These are phyloP conservation scores for Calonectria multiphialidica DNA, from an alignment of 2,329 filamentous ascomycete species.

Conservation along the genomic window DNA sequence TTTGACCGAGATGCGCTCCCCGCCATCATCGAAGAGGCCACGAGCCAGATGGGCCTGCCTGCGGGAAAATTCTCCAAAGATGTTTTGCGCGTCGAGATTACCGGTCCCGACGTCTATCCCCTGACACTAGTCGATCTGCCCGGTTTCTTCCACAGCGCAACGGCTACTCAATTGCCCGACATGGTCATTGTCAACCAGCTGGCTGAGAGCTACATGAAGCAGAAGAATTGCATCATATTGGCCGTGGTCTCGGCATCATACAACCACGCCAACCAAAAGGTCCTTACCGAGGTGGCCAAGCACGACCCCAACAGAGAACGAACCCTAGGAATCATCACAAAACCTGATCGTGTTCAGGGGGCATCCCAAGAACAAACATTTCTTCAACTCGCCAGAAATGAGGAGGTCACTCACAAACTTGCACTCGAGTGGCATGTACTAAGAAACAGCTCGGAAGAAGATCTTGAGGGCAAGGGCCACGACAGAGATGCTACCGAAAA, in stretches of 20 bases:
- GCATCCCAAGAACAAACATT: slow-evolving; percentile 50
- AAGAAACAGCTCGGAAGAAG: slow-evolving; percentile 58
- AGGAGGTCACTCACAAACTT: slow-evolving; percentile 42
- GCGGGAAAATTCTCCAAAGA: slow-evolving; percentile 22
- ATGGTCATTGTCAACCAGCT: slow-evolving; percentile 6
- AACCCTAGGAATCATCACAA: slow-evolving; percentile 20
- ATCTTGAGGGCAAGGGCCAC: slow-evolving; percentile 14
- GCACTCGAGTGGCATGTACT: slow-evolving; percentile 65
- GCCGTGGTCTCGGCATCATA: slow-evolving; percentile 10
- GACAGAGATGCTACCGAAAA: slow-evolving; percentile 47
- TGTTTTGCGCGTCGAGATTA: slow-evolving; percentile 14
- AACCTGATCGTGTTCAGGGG: slow-evolving; percentile 32
- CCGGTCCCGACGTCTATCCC: slow-evolving; percentile 10
- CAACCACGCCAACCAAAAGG: slow-evolving; percentile 26
- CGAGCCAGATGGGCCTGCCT: slow-evolving; percentile 62
- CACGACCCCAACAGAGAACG: slow-evolving; percentile 10
- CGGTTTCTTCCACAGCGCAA: slow-evolving; percentile 44
- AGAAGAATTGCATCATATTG: slow-evolving; percentile 17
- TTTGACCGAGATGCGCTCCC: slow-evolving; percentile 42
- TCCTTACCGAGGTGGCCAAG: slow-evolving; percentile 44
- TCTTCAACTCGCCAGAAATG: slow-evolving; percentile 45
- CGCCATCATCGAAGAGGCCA: slow-evolving; percentile 54
- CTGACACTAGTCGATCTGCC: slow-evolving; percentile 16
- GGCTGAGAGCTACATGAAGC: slow-evolving; percentile 3
- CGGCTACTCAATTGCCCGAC: neutral